Base-by-base conservation (phyloP, 345 rosid species). In the Euphorbia peplus region DNA sequence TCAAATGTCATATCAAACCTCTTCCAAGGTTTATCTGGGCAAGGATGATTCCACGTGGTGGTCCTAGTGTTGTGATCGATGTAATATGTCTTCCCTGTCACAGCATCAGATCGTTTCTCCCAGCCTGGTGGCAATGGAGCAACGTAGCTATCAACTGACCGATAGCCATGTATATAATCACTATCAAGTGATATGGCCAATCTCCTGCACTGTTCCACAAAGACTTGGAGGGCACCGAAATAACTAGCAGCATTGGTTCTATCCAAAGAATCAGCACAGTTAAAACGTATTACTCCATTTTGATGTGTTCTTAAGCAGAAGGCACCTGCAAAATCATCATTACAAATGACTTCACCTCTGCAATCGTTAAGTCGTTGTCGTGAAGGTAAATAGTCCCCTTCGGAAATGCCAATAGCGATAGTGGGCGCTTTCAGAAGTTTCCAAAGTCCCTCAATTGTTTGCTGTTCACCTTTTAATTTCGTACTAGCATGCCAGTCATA, bases 11-110 rank as follows among this genome's bases (percentile, higher is more conserved):
- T 95, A 55, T 91, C 95, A 77, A 95, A 83, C 73, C 98, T 88
- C 90, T 95, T 95, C 98, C 99, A 91, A 56, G 96, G 95, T 73
- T 88, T 88, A 83, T 91, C 99, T 56, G 98, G 99, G 75, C 95
- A 95, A 44, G 99, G 99, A 84, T 95, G 99, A 70, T 79, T 83
- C 98, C 98, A 95, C 4, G 96, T 91, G 42, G 98, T 91, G 47
- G 90, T 83, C 81, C 86, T 88, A 32, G 99, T 91, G 80, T 90
- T 95, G 83, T 91, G 98, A 82, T 95, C 99, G 63, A 91, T 86
- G 72, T 66, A 95, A 76, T 90, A 95, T 30, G 87, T 69, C 73
- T 95, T 95, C 70, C 99, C 96, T 29, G 97, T 95, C 58, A 83
- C 92, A 59, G 93, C 87, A 89, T 95, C 98, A 67, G 88, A 82